phyloP scores from a whole-genome alignment of 169 alveolate species.

The Plasmodium reichenowi region DNA sequence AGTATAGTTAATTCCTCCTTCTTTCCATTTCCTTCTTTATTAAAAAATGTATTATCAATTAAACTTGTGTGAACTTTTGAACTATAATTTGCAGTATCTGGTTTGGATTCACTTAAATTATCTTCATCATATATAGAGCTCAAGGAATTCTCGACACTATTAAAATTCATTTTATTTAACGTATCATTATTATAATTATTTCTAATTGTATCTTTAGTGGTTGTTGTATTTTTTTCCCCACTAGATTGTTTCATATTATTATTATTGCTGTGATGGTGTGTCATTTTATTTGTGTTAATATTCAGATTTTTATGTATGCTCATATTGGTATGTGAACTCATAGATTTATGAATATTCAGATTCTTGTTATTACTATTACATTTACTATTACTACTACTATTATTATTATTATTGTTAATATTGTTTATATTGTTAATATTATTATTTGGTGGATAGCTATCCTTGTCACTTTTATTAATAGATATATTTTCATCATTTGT shows the following conservation, averaged over 20 bases:
- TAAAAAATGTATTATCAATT: slow-evolving; percentile 17
- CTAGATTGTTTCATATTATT: background rate
- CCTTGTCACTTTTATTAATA: slow-evolving; percentile 20
- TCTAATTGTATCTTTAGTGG: background rate
- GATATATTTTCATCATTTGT: slow-evolving; percentile 22
- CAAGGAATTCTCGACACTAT: too few species aligned
- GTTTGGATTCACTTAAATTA: too few species aligned
- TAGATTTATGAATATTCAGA: background rate
- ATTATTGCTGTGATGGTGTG: background rate
- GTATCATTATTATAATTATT: background rate
- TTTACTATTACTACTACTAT: background rate
- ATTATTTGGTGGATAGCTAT: background rate
- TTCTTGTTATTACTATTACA: slow-evolving; percentile 1
- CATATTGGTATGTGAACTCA: background rate
- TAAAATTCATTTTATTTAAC: too few species aligned
- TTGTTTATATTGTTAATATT: background rate
- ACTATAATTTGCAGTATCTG: too few species aligned
- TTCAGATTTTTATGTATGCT: background rate
- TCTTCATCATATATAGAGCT: too few species aligned
- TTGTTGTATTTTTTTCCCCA: background rate
- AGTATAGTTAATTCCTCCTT: background rate
- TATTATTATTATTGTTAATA: background rate
- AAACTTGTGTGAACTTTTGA: slow-evolving; percentile 12
- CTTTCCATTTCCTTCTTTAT: background rate
- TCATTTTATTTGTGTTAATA: background rate